These are phyloP conservation scores for Lecanosticta acicola DNA, from an alignment of 2,329 filamentous ascomycete species.

Conservation along the genomic window DNA sequence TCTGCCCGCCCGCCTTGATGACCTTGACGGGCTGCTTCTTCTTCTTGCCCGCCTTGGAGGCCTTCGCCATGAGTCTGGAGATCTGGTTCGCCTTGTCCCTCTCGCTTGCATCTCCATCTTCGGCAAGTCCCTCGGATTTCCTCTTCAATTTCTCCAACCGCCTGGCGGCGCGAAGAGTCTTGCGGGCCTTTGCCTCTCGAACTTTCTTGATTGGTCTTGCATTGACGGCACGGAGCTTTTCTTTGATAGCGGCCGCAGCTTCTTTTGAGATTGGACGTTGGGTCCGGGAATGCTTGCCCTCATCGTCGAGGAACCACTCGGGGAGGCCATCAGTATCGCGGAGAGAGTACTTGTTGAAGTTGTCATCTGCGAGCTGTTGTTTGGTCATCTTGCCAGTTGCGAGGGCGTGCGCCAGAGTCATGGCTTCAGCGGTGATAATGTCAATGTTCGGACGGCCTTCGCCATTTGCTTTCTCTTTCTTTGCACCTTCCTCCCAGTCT, in stretches of 20 bases:
- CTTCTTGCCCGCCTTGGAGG: slow-evolving; percentile 66
- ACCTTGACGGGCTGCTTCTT: slow-evolving; percentile 76
- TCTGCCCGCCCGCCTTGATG: slow-evolving; percentile 78
- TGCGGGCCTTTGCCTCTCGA: slow-evolving; percentile 87
- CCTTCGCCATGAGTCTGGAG: slow-evolving; percentile 71
- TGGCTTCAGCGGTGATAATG: slow-evolving; percentile 98
- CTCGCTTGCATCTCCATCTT: slow-evolving; percentile 69
- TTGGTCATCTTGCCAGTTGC: slow-evolving; percentile 78
- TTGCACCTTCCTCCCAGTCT: slow-evolving; percentile 58
- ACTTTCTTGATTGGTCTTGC: slow-evolving; percentile 99
- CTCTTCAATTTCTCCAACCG: slow-evolving; percentile 90
- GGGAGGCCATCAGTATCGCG: slow-evolving; percentile 87
- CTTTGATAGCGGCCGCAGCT: slow-evolving; percentile 84
- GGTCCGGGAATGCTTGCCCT: slow-evolving; percentile 72
- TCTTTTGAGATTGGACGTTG: slow-evolving; percentile 89
- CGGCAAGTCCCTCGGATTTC: slow-evolving; percentile 85
- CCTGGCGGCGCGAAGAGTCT: slow-evolving; percentile 93
- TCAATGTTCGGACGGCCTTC: slow-evolving; percentile 72
- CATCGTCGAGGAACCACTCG: slow-evolving; percentile 97
- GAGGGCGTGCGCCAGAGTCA: slow-evolving; percentile 91
- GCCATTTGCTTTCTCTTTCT: slow-evolving; percentile 42
- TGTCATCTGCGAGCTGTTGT: slow-evolving; percentile 77
- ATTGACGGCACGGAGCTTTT: slow-evolving; percentile 87
- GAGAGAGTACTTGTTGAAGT: slow-evolving; percentile 88
- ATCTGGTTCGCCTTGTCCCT: slow-evolving; percentile 91